A percentile compares a stretch with the other conserved stretches of the same genome.
Conservation (phyloP, 202 grass and related monocot genomes). For the Carex sylvatica region DNA sequence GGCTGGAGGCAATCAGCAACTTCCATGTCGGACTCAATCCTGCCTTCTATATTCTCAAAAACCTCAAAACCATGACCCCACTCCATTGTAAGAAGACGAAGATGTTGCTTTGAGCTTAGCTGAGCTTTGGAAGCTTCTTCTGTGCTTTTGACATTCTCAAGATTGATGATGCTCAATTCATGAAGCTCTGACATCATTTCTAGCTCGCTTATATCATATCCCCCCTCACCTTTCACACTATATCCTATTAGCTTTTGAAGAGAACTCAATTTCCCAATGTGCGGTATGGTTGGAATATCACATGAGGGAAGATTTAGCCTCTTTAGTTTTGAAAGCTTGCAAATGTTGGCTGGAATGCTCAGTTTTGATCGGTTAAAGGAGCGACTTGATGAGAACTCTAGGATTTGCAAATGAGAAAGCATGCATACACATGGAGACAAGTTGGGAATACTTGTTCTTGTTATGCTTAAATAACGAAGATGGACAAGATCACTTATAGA, state of each 20-base stretch:
- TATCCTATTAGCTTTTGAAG: conserved; percentile 7
- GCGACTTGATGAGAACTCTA: neutral
- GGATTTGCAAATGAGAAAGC: conserved; percentile 25
- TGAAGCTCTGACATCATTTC: conserved; percentile 18
- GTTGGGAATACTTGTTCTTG: neutral
- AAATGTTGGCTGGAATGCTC: too few relatives aligned
- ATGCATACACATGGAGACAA: conserved; percentile 3
- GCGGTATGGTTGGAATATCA: too few relatives aligned
- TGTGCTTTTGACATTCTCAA: conserved; percentile 21
- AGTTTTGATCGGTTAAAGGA: too few relatives aligned
- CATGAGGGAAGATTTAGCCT: too few relatives aligned
- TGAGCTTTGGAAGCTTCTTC: conserved; percentile 8
- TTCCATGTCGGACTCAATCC: conserved; percentile 1
- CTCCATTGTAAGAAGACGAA: neutral
- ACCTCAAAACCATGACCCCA: neutral
- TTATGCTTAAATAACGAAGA: conserved; percentile 16
- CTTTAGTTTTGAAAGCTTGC: too few relatives aligned
- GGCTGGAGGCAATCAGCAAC: conserved; percentile 19
- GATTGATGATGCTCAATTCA: neutral
- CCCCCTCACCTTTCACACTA: neutral
- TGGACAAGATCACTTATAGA: conserved; percentile 15
- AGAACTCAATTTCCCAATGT: conserved; percentile 28
- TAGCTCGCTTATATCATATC: conserved; percentile 15
- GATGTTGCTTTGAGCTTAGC: neutral
- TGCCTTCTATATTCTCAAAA: neutral